These are phyloP conservation scores for Termitomyces sp. DNA, from an alignment of 768 basidiomycete genomes.

Conservation along the genomic window DNA sequence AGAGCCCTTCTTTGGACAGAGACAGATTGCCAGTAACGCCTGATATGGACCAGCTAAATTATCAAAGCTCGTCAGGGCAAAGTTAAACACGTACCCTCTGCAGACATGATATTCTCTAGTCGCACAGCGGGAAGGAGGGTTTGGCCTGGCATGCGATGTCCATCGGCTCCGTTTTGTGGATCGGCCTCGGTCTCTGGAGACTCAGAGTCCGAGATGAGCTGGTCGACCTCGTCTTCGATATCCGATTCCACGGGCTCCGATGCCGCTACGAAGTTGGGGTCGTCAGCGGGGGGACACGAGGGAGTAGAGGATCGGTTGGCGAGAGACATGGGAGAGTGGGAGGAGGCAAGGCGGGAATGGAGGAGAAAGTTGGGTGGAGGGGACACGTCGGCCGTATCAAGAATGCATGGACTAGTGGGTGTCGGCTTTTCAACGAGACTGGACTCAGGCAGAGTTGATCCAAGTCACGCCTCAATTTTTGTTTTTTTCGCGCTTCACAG, in stretches of 20 bases:
- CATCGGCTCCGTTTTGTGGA: slow-evolving; percentile 24
- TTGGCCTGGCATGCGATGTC: slow-evolving; percentile 56
- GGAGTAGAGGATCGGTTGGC: neutral
- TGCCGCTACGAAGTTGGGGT: slow-evolving; percentile 4
- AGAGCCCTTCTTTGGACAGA: slow-evolving; percentile 73
- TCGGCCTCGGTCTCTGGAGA: slow-evolving; percentile 32
- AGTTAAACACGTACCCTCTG: slow-evolving; percentile 52
- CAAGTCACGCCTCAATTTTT: slow-evolving; percentile 6
- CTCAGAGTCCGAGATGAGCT: slow-evolving; percentile 57
- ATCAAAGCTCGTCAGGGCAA: slow-evolving; percentile 6
- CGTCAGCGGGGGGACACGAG: neutral
- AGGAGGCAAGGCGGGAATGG: neutral
- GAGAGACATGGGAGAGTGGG: slow-evolving; percentile 5
- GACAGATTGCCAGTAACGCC: slow-evolving; percentile 59
- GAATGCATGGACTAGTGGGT: slow-evolving; percentile 12
- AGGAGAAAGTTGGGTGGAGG: slow-evolving; percentile 2
- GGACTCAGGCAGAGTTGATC: slow-evolving; percentile 6
- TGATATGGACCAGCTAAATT: slow-evolving; percentile 18
- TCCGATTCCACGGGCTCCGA: slow-evolving; percentile 36
- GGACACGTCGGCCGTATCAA: slow-evolving; percentile 10
- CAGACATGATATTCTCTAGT: slow-evolving; percentile 75
- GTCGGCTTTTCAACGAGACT: slow-evolving; percentile 6
- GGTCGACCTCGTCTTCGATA: slow-evolving; percentile 60
- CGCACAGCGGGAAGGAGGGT: slow-evolving; percentile 62
- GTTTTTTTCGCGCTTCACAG: slow-evolving; percentile 2